These are phyloP conservation scores for Monascus purpureus DNA, from an alignment of 495 filamentous ascomycete genomes.

Conservation along the genomic window DNA sequence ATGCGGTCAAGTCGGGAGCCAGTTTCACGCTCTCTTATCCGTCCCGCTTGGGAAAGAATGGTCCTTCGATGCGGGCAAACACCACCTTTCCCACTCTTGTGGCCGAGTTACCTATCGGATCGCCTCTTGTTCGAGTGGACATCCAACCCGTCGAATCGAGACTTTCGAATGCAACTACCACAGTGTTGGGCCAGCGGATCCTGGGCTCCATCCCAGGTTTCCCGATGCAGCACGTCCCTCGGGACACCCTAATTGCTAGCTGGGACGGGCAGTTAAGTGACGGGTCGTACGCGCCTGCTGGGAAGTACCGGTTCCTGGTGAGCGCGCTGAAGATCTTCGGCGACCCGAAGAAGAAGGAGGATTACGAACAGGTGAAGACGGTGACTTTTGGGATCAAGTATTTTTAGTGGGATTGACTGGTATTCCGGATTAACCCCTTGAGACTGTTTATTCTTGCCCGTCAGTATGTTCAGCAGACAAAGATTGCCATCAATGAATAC, in stretches of 20 bases:
- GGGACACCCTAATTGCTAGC: neutral
- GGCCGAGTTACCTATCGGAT: slow-evolving; percentile 11
- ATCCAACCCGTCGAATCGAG: slow-evolving; percentile 9
- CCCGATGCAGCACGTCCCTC: neutral
- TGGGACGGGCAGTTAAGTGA: slow-evolving; percentile 12
- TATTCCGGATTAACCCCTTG: too few relatives aligned
- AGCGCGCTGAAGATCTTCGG: slow-evolving; percentile 13
- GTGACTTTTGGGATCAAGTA: slow-evolving; percentile 4
- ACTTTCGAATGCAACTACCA: slow-evolving; percentile 5
- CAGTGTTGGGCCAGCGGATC: slow-evolving; percentile 9
- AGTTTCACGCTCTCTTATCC: slow-evolving; percentile 3
- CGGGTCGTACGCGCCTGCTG: slow-evolving; percentile 14
- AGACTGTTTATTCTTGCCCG: too few relatives aligned
- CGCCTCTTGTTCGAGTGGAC: slow-evolving; percentile 8
- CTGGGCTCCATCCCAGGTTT: slow-evolving; percentile 5
- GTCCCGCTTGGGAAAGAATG: slow-evolving; percentile 1
- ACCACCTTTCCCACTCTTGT: slow-evolving; percentile 2
- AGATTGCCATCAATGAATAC: too few relatives aligned
- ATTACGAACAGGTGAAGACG: slow-evolving; percentile 8
- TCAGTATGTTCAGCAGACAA: too few relatives aligned
- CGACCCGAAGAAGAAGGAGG: slow-evolving; percentile 2
- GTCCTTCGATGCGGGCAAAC: neutral
- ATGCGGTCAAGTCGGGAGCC: slow-evolving; percentile 1
- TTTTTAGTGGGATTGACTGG: neutral
- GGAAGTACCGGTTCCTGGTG: slow-evolving; percentile 11